phyloP scores from a whole-genome alignment of 306 rosid species.

The Pterocarpus macrocarpus region DNA sequence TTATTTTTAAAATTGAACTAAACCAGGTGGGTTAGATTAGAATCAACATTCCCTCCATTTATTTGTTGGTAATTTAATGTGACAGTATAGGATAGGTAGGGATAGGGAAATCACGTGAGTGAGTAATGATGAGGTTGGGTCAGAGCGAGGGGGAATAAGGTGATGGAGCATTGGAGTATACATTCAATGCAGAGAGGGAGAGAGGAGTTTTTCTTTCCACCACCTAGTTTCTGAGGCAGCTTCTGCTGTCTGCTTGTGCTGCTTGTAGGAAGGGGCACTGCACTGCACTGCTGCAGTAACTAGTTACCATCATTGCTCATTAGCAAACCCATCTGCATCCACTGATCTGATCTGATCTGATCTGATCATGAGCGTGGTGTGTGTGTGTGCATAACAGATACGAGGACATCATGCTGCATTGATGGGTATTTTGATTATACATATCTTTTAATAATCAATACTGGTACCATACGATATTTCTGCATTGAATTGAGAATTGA shows the following conservation, averaged over 20 bases:
- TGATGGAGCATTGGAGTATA: background rate
- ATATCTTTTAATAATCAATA: background rate
- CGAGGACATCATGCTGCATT: constrained; percentile 23
- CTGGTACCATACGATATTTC: background rate
- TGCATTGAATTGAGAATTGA: background rate
- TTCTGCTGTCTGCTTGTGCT: constrained; percentile 24
- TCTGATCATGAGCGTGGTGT: constrained; percentile 21
- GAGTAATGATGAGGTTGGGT: constrained; percentile 43
- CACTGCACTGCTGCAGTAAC: constrained; percentile 9
- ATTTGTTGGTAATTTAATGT: background rate
- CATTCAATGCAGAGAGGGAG: background rate
- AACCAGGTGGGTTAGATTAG: no score
- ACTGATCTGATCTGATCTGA: background rate
- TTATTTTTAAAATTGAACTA: no score
- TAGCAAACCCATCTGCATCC: constrained; percentile 19
- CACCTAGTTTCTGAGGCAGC: background rate
- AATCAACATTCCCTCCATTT: background rate
- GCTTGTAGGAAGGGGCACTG: background rate
- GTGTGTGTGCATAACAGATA: background rate
- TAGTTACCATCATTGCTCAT: constrained; percentile 31
- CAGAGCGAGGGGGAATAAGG: constrained; percentile 54
- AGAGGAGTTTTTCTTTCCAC: background rate
- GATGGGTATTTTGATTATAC: background rate
- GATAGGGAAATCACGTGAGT: constrained; percentile 51
- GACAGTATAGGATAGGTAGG: constrained; percentile 4